Evolutionary conservation across 2,329 filamentous ascomycete genomes (phyloP), one percentile per base, ranked within the genome.

Genomic region (Penicillium sp.): DNA sequence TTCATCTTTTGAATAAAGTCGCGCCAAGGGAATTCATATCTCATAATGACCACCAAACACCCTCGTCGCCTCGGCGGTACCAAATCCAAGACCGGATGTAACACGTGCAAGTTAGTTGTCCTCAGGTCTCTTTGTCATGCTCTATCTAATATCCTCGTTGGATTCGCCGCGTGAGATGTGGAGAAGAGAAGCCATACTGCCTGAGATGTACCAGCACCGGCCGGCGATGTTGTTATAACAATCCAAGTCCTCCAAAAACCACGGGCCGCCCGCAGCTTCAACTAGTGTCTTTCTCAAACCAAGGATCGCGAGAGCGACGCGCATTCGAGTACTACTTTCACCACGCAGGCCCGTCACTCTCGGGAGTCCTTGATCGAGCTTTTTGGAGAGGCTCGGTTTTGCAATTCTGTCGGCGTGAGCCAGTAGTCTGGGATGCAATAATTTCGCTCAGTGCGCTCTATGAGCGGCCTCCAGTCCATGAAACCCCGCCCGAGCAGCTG

Each of bases 271-370:
- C 51, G 7, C 45, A 43, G 39, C 23, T 42, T 6, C 48, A 48
- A 36, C 21, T 50, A 12, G 31, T 46, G 24, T 15, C 34, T 1
- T 52, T 42, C 23, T 57, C 44, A 7, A 49, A 48, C 21, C 48
- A 38, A 44, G 55, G 43, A 43, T 49, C 15, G 28, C 51, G 53
- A 38, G 66, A 69, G 49, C 53, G 60, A 28, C 62, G 63, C 28
- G 65, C 66, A 4, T 68, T 68, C 38, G 59, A 63, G 13, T 65
- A 56, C 38, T 69, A 66, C 41, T 60, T 66, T 23, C 54, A 68
- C 34, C 47, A 54, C 21, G 60, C 55, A 2, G 63, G 59, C 2
- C 63, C 62, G 2, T 49, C 56, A 8, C 56, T 68, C 16, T 58
- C 62, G 1, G 65, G 66, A 2, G 53, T 58, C 6, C 45, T 66